phyloP scores from a whole-genome alignment of 148 eudicot genomes.

The Nepenthes gracilis region DNA sequence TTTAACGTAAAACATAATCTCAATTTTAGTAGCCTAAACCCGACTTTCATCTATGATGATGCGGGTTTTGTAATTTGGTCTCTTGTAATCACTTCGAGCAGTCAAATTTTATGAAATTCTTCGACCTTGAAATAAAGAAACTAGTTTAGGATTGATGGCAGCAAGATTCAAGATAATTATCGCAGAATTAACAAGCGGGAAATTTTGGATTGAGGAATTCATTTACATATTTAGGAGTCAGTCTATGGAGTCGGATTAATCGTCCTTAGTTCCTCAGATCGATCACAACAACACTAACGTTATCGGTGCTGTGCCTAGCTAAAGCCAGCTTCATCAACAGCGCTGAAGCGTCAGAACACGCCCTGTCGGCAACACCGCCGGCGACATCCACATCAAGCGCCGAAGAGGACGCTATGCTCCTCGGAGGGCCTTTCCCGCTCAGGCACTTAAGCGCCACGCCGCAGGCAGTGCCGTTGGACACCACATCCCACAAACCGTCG shows the following conservation, averaged over 20 bases:
- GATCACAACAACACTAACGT: slow-evolving; percentile 49
- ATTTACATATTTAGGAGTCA: too few relatives aligned
- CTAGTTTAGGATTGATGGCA: too few relatives aligned
- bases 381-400: slow-evolving; percentile 19
- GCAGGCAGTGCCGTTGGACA: slow-evolving; percentile 27
- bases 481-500: slow-evolving; percentile 52
- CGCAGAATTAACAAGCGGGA: too few relatives aligned
- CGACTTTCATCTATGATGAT: too few relatives aligned
- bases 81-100: too few relatives aligned
- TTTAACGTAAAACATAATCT: too few relatives aligned
- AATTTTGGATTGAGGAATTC: too few relatives aligned
- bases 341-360: slow-evolving; percentile 40
- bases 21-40: too few relatives aligned
- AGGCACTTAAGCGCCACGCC: slow-evolving; percentile 34
- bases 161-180: too few relatives aligned
- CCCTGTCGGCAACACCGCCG: slow-evolving; percentile 16
- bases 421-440: slow-evolving; percentile 23
- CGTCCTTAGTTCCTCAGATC: slow-evolving; percentile 27
- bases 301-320: slow-evolving; percentile 51
- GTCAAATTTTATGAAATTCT: too few relatives aligned
- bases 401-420: slow-evolving; percentile 27
- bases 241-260: background rate
- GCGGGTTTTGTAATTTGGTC: too few relatives aligned
- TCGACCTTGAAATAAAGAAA: too few relatives aligned
- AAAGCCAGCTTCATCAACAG: slow-evolving; percentile 49